Evolutionary conservation across 495 filamentous ascomycete genomes (phyloP), one percentile per base, ranked within the genome.

Genomic region (Glutinoglossum americanum): DNA sequence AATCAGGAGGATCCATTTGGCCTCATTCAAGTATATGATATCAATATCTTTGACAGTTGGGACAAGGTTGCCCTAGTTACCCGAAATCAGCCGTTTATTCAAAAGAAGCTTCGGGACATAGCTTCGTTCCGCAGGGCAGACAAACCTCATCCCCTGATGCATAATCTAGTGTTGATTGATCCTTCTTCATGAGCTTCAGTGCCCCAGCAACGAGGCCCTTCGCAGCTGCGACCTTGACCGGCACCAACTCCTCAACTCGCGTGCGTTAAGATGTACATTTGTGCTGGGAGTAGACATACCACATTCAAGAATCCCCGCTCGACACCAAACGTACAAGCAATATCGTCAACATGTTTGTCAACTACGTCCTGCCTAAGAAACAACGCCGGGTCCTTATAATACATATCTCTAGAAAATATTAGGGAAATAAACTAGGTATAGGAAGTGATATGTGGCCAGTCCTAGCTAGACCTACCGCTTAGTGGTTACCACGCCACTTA

Each of bases 351-450:
- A 59, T 89, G 77, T 1, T 70, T 68, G 63, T 97, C 81, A 0
- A 97, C 87, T 5, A 81, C 75, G 17, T 63, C 62, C 63, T 97
- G 93, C 27, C 73, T 83, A 41, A 74, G 74, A 67, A 96, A 98
- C 0, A 92, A 75, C 44, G 78, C 76, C 0, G 85, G 81, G 62
- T 94, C 79, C 57, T 84, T 82, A 66, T 98, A 98, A 68, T 86
- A 98, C 15, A 98, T 85, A 60, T 92, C 88, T 63, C 92, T 94
- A 57, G 5, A 28, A 58, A n/a, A 39, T 3, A 41, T 41, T 19
- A 56, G 32, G 19, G 8, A n/a, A 47, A 45, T 32, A n/a, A 27
- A 59, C 25, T 27, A 35, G 25, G 11, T 21, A 19, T 21, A 19
- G 19, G 15, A 26, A 9, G 15, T 15, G 33, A n/a, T 6, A 27